Percentiles rank a stretch among this genome's conserved stretches.
Evolutionary conservation across 106 monocot species (phyloP).

Genomic region (Dactylorhiza incarnata): DNA sequence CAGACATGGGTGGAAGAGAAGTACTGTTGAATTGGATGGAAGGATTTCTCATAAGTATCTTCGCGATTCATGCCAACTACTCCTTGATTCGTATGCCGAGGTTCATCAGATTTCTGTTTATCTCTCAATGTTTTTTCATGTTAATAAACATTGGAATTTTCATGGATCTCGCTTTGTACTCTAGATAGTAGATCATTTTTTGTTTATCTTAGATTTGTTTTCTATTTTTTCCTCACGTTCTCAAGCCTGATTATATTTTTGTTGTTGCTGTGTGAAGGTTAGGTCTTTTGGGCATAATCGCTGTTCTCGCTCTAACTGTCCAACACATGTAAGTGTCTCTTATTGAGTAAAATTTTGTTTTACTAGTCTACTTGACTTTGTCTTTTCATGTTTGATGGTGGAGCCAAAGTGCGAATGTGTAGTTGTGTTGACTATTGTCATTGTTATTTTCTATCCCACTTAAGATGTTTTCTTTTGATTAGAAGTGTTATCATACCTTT

Average conservation of each 20-base stretch:
- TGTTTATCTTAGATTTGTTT: not conserved
- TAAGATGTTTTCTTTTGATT: no score
- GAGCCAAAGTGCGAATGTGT: no score
- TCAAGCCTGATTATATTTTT: not conserved
- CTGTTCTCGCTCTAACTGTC: conserved; percentile 17
- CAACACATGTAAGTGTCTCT: conserved; percentile 26
- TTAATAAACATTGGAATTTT: no score
- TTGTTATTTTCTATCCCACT: no score
- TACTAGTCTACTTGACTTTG: not conserved
- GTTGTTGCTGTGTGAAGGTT: conserved; percentile 14
- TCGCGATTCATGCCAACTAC: conserved; percentile 40
- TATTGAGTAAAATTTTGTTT: not conserved
- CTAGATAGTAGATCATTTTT: not conserved
- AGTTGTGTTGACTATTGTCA: not conserved
- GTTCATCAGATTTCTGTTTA: conserved; percentile 11
- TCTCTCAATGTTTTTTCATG: not conserved
- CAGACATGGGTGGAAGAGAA: conserved; percentile 35
- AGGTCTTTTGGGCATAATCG: conserved; percentile 27
- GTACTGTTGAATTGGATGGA: conserved; percentile 36
- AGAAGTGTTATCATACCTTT: not conserved
- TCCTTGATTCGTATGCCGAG: conserved; percentile 49
- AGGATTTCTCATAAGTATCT: conserved; percentile 24
- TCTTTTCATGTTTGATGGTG: no score
- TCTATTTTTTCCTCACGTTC: not conserved
- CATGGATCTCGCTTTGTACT: no score